Evolutionary conservation across 768 basidiomycete species (phyloP).

Genomic region (Boletus subcaerulescens): DNA sequence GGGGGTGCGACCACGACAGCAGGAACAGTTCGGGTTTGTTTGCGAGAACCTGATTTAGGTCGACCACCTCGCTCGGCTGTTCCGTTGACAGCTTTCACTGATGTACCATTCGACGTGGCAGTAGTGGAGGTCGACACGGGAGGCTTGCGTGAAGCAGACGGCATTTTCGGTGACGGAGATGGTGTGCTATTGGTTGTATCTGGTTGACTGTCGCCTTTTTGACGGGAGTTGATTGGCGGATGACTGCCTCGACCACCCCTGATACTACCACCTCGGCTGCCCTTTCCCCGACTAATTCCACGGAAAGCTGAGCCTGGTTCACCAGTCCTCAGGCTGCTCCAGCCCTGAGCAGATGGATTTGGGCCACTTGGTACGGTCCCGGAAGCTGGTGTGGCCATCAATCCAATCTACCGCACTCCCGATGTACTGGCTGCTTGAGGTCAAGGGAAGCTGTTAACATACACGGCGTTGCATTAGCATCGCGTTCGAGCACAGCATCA

Average conservation of each 20-base stretch:
- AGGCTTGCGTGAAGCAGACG: slow-evolving; percentile 16
- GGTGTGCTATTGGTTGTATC: slow-evolving; percentile 20
- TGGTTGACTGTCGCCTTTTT: slow-evolving; percentile 22
- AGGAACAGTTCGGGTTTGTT: slow-evolving; percentile 21
- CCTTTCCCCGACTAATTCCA: slow-evolving; percentile 39
- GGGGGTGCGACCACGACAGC: slow-evolving; percentile 18
- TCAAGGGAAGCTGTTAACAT: slow-evolving; percentile 5
- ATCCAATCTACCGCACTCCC: not conserved
- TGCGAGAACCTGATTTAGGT: slow-evolving; percentile 23
- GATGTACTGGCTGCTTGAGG: slow-evolving; percentile 1
- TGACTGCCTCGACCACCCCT: slow-evolving; percentile 29
- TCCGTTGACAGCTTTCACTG: slow-evolving; percentile 23
- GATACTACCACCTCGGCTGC: slow-evolving; percentile 32
- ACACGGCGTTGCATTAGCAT: slow-evolving; percentile 10
- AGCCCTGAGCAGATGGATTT: slow-evolving; percentile 30
- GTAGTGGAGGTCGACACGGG: slow-evolving; percentile 9
- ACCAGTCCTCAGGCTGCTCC: slow-evolving; percentile 38
- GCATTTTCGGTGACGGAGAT: slow-evolving; percentile 17
- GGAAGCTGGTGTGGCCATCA: slow-evolving; percentile 45
- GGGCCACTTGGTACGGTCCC: slow-evolving; percentile 26
- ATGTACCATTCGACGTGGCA: slow-evolving; percentile 18
- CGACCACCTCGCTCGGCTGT: slow-evolving; percentile 19
- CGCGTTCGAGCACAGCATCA: not conserved
- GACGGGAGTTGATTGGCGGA: slow-evolving; percentile 19
- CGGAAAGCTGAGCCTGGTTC: slow-evolving; percentile 50